Base-by-base conservation (phyloP, 495 filamentous ascomycete species). In the Penicillium manginii region DNA sequence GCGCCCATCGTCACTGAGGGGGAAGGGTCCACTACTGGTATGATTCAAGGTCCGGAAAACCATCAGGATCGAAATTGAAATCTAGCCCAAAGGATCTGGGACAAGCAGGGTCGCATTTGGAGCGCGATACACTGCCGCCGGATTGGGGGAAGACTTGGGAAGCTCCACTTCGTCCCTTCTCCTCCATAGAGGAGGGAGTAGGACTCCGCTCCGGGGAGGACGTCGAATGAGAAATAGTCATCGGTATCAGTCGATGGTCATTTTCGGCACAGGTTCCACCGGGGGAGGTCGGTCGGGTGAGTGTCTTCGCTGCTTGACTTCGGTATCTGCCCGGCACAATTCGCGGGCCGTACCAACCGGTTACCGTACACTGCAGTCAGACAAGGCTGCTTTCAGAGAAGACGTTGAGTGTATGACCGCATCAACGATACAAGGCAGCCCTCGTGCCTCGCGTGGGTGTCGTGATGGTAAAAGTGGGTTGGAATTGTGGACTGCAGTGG, bases 91-190 rank as follows among this genome's bases (percentile, higher is more conserved):
- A 55, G 43, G 21, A 56, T 52, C 35, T 18, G 32, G n/a, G 32
- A 47, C 29, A 32, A 42, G 31, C 51, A 64, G 54, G 55, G 64
- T 64, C 35, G 31, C 58, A 69, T 64, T 59, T 37, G 48, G 32
- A 49, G 47, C 56, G 52, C 45, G 46, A 54, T 58, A 55, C 22
- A 57, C 32, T 52, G 32, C 51, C 39, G 42, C 62, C 62, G 59
- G 65, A 68, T 68, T 50, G 57, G 62, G 62, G 39, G 47, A 22
- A 22, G 37, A 49, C 52, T 26, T 12, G 32, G 55, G 37, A n/a
- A n/a, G n/a, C 15, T 42, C 50, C 50, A 53, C 50, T 18, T 33
- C 48, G 2, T 17, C 42, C 19, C 35, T 32, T 18, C 22, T 19
- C 35, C 47, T 50, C 46, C 46, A 55, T 48, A 49, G 18, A 54